Conservation (phyloP, 306 rosid genomes). For the Cyclanthera cordifolia region DNA sequence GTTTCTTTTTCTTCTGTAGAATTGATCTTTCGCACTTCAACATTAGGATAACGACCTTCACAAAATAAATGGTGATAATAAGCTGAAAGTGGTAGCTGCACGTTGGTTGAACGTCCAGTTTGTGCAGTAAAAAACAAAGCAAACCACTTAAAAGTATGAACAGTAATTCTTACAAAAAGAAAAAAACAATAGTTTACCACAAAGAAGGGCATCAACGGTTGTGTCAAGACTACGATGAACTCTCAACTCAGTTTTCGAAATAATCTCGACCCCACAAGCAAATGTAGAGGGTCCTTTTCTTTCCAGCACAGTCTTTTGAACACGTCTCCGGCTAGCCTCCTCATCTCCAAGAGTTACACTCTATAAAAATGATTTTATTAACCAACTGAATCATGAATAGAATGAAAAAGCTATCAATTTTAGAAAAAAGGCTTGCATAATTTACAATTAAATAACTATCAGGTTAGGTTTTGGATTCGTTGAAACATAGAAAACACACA, state of each 20-base stretch:
- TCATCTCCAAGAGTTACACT: constrained; percentile 95
- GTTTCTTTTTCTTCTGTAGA: constrained; percentile 37
- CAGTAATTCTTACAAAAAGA: not conserved
- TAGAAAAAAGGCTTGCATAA: not conserved
- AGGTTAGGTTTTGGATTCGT: not conserved
- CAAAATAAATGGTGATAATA: constrained; percentile 15
- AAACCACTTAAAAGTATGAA: not conserved
- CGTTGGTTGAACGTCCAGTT: not conserved
- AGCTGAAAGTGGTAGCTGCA: constrained; percentile 7
- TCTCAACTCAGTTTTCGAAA: constrained; percentile 75
- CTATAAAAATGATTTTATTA: constrained; percentile 33
- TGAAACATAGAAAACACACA: not conserved
- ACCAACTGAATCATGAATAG: constrained; percentile 16
- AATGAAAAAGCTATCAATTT: constrained; percentile 15
- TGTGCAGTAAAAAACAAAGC: not conserved
- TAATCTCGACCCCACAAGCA: constrained; percentile 75
- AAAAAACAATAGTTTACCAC: constrained; percentile 32
- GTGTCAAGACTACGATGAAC: constrained; percentile 78
- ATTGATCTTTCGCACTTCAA: constrained; percentile 67
- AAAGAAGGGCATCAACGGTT: constrained; percentile 81
- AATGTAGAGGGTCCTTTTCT: constrained; percentile 94
- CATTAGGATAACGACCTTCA: constrained; percentile 63
- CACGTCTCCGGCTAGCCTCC: constrained; percentile 88
- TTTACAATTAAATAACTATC: not conserved
- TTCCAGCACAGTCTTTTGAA: constrained; percentile 87